Evolutionary conservation across 2,329 filamentous ascomycete genomes (phyloP), one percentile per base, ranked within the genome.

Genomic region (Zasmidium citrigriseum): DNA sequence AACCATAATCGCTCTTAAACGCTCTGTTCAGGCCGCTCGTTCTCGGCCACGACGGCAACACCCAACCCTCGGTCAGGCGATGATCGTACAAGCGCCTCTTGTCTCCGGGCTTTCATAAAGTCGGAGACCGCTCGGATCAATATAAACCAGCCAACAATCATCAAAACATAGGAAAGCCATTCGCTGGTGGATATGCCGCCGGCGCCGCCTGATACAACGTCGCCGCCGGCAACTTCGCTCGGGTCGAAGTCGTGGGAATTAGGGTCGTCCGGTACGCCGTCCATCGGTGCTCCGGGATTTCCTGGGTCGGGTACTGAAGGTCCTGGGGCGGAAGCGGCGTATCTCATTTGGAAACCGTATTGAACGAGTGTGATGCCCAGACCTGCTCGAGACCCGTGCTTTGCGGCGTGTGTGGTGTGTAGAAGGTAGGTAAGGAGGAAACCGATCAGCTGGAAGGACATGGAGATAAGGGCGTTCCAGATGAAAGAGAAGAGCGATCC

Each of bases 121-220:
- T 98, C 93, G 68, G 89, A 92, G 18, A 96, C 86, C n/a, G 92
- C 88, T 75, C 93, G 86, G 72, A 99, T 98, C 62, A 99, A 80
- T 62, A 99, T 92, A 71, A 98, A 98, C 95, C 95, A 99, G 4
- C 95, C 95, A 1, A 96, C 89, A 71, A 99, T 90, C 95, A 99
- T 99, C 49, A 99, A 77, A 16, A 90, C 81, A 69, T 98, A 99
- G 11, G 92, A 90, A 63, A 96, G 80, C 91, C 91, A 97, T 72
- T 98, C 93, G 64, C 84, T 88, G 52, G 88, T 88, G 4, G 83
- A 85, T 45, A 96, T 85, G 34, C 85, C 83, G 12, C 76, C 68
- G 1, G 73, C 75, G 66, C 62, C 73, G 18, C 59, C 47, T 23
- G 59, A 72, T 27, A 68, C 67, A 14, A 73, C 70, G 21, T 60